Base-by-base conservation (phyloP, 192 early-diverging fungal genomes). In the Pilobolus umbonatus region DNA sequence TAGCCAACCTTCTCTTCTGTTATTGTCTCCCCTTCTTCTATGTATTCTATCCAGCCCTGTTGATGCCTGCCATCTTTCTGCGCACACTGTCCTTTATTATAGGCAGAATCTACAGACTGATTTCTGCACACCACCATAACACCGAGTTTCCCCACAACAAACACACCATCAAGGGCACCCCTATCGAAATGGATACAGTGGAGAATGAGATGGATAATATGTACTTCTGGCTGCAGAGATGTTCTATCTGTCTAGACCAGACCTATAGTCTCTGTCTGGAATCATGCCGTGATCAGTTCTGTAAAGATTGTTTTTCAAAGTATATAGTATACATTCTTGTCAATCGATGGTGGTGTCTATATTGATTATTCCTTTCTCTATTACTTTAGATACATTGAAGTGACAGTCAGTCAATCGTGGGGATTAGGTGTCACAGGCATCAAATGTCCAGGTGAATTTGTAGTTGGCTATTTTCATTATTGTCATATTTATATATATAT, bases 381-480 rank as follows among this genome's bases (percentile, higher is more conserved):
- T 24, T 25, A 30, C n/a, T 40, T 12, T 36, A 67, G 65, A 7
- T 82, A 82, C 60, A 72, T 80, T 24, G 75, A 75, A 51, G 80
- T 78, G 54, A 74, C 75, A n/a, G 80, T 82, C 30, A 67, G 68
- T 31, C 69, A 68, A 57, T 82, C 80, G 4, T 82, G 80, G 80
- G 80, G 80, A 24, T 59, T 82, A 11, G 61, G 73, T 47, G 64
- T 78, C 11, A 78, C 80, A 17, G 62, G 75, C 38, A 80, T 82
- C 36, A 73, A 78, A 48, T 82, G 80, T 55, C 80, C 80, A 57
- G 64, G 64, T 65, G 58, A 57, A 28, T 21, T 19, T 38, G 40
- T 28, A 50, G 24, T 42, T 17, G 14, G 26, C 17, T n/a, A 24
- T 26, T 46, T 26, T 3, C 29, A 24, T 4, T 2, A 10, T 39